These are phyloP conservation scores for Sugiyamaella americana DNA, from an alignment of 805 yeast genomes.

Conservation along the genomic window DNA sequence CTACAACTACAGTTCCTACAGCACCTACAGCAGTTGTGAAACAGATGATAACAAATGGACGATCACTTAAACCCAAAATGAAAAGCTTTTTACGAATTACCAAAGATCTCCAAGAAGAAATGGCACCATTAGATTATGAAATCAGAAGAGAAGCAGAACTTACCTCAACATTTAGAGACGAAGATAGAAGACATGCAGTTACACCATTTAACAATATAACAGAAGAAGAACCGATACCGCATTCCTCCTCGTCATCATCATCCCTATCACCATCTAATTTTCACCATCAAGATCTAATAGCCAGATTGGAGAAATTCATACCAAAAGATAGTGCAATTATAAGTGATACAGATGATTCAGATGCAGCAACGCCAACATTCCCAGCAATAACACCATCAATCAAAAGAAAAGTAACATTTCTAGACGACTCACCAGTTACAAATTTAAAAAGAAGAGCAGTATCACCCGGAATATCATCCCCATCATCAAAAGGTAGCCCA, in stretches of 20 bases:
- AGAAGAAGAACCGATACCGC: not conserved
- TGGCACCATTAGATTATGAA: slow-evolving; percentile 23
- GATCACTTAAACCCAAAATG: slow-evolving; percentile 20
- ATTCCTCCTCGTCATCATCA: not conserved
- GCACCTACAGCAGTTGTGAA: slow-evolving; percentile 9
- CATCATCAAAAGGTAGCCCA: slow-evolving; percentile 17
- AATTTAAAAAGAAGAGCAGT: slow-evolving; percentile 23
- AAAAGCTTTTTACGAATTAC: slow-evolving; percentile 23
- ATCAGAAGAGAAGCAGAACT: slow-evolving; percentile 24
- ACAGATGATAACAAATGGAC: slow-evolving; percentile 11
- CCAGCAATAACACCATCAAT: slow-evolving; percentile 3
- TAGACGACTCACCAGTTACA: slow-evolving; percentile 14
- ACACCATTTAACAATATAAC: slow-evolving; percentile 6
- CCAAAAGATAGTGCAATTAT: not conserved
- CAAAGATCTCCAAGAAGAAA: slow-evolving; percentile 21
- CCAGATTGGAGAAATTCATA: slow-evolving; percentile 1
- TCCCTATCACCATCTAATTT: not conserved
- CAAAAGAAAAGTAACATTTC: slow-evolving; percentile 17
- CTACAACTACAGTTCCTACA: not conserved
- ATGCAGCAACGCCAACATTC: too few relatives aligned
- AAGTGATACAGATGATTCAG: slow-evolving; percentile 21
- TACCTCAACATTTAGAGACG: slow-evolving; percentile 18
- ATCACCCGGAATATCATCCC: slow-evolving; percentile 21
- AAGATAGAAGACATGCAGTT: not conserved
- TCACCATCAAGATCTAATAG: slow-evolving; percentile 5